Evolutionary conservation across 331 rosid genomes (phyloP).

Genomic region (Pyracantha coccinea): DNA sequence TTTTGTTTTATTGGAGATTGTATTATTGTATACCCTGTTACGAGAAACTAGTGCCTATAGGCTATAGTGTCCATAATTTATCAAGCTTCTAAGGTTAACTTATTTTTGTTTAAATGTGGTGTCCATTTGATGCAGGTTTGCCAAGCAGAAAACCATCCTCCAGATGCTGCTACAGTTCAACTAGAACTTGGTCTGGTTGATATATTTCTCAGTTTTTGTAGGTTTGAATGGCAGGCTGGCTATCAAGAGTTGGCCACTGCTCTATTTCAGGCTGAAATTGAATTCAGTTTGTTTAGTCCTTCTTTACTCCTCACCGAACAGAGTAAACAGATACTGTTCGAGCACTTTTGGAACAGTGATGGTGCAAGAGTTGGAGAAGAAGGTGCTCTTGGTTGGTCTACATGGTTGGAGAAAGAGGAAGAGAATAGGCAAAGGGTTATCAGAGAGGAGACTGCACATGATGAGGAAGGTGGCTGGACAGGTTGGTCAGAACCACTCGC

Average conservation of each 20-base stretch:
- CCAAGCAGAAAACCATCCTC: slow-evolving; percentile 31
- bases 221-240: slow-evolving; percentile 96
- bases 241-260: slow-evolving; percentile 85
- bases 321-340: slow-evolving; percentile 71
- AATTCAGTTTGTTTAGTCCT: slow-evolving; percentile 86
- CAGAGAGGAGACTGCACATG: slow-evolving; percentile 48
- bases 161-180: slow-evolving; percentile 51
- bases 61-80: neutral
- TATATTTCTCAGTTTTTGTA: slow-evolving; percentile 77
- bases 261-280: slow-evolving; percentile 94
- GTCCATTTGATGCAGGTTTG: slow-evolving; percentile 36
- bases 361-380: slow-evolving; percentile 95
- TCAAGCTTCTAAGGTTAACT: neutral
- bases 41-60: no score
- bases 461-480: slow-evolving; percentile 87
- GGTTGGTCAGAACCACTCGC: slow-evolving; percentile 91
- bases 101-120: neutral
- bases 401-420: slow-evolving; percentile 94
- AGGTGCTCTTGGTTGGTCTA: slow-evolving; percentile 86
- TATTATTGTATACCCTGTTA: neutral
- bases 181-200: slow-evolving; percentile 91
- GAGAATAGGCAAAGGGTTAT: slow-evolving; percentile 65
- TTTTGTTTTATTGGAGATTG: neutral
- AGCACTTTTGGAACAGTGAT: slow-evolving; percentile 76
- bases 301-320: slow-evolving; percentile 74